Base-by-base conservation (phyloP, 805 yeast genomes). In the Candida patagonica region DNA sequence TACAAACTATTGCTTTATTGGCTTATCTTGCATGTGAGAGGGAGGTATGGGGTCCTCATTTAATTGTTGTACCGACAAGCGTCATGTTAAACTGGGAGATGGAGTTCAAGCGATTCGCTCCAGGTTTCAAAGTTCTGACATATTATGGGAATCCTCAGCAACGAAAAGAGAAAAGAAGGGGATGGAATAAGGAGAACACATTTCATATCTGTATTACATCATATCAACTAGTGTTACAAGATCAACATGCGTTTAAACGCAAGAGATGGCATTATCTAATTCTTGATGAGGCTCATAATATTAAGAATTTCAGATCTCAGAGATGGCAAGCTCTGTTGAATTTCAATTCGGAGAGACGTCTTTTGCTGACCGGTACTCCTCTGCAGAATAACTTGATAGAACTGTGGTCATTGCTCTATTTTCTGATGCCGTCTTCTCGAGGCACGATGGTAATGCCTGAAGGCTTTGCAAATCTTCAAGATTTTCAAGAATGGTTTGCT, bases 401-500 rank as follows among this genome's bases (percentile, higher is more conserved):
- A 57, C 68, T 92, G 35, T 92, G 99, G 99, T 92, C 98, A 0
- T 66, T 92, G 51, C 67, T 92, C 19, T 92, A 92, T 59, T 92
- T 92, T 56, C 66, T 92, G 54, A 92, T 92, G 99, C 99, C 99
- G 0, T 81, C 94, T 1, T 69, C 86, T 0, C 33, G 25, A 17
- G 19, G 26, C 25, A 22, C 19, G 17, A 54, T 52, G 21, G 50
- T 57, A 51, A 80, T 85, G 87, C 89, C 95, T 0, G 88, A 81
- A 37, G 98, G 97, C 1, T 92, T 92, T 72, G 97, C 99, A 1
- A 87, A 89, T 53, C 67, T 92, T 44, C 92, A 85, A 48, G 95
- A 92, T 54, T 92, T 92, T 59, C 98, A 92, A 54, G 94, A 84
- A 48, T 92, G 98, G 99, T 92, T 92, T 61, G 95, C 96, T n/a